Evolutionary conservation across 2,329 filamentous ascomycete genomes (phyloP).

Genomic region (Rugonectria rugulosa): DNA sequence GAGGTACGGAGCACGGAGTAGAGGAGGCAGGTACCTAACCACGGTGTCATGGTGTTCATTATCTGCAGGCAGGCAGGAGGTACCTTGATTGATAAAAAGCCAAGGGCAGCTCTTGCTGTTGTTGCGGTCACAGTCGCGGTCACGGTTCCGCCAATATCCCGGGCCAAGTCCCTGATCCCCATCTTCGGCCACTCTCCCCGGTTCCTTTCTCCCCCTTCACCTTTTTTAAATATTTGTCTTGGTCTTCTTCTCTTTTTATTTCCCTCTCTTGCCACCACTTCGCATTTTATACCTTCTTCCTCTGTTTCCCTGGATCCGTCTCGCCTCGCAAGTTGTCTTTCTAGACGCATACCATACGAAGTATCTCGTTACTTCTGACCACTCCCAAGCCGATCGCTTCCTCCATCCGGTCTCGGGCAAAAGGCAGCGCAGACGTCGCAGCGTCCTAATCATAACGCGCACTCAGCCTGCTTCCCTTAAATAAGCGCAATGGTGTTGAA

Average conservation of each 20-base stretch:
- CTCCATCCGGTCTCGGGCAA: conserved; percentile 33
- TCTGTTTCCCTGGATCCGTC: background rate
- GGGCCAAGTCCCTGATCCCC: conserved; percentile 10
- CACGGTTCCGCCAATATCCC: conserved; percentile 15
- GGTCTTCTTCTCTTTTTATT: too few species aligned
- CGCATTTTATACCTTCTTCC: too few species aligned
- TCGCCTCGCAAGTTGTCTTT: too few species aligned
- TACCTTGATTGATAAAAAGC: too few species aligned
- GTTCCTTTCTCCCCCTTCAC: background rate
- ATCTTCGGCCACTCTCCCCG: background rate
- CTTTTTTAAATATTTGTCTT: background rate
- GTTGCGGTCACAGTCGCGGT: background rate
- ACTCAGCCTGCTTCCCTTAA: background rate
- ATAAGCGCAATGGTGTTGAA: conserved; percentile 52
- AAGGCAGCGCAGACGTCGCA: conserved; percentile 24
- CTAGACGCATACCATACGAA: background rate
- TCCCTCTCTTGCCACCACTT: too few species aligned
- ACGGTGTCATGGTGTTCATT: too few species aligned
- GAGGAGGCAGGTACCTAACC: too few species aligned
- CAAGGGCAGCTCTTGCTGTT: too few species aligned
- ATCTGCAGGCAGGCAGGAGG: too few species aligned
- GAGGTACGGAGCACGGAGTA: too few species aligned
- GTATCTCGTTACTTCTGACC: background rate
- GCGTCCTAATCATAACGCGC: background rate
- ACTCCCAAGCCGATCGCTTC: background rate